Base-by-base conservation (phyloP, 2,329 filamentous ascomycete species). In the Exophiala alcalophila region DNA sequence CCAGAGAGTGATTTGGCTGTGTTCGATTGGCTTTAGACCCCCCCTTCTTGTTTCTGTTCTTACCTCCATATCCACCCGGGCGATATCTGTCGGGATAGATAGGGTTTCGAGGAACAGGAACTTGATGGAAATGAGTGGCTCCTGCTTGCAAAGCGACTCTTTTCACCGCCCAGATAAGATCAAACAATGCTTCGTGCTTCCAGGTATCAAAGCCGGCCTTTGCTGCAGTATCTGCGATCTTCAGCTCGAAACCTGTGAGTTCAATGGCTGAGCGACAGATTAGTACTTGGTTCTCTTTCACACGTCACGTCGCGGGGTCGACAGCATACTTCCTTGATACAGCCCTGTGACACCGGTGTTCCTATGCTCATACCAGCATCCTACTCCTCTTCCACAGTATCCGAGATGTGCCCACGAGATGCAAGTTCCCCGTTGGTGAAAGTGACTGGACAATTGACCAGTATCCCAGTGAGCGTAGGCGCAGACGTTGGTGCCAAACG, bases 31-130 rank as follows among this genome's bases (percentile, higher is more conserved):
- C 23, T 5, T 19, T 29, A 8, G 42, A 14, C 18, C 45, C 37
- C 19, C 43, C 42, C 38, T 47, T 53, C 25, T 34, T 47, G n/a
- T 29, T 54, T 15, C 43, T 50, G 19, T 53, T 55, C 24, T 51
- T 47, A 16, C 42, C 39, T n/a, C n/a, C n/a, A 14, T 29, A n/a
- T 2, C 44, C 44, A 14, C 35, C 40, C 3, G 54, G 52, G n/a
- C 54, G 47, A 48, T 55, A 55, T 35, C 47, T 44, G 27, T 56
- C 52, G 24, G 54, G 54, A 29, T 56, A 56, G 15, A 55, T 41
- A 10, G 49, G 35, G 26, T 47, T 8, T 15, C 19, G 35, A 20
- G 44, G 46, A 3, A 25, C 12, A 30, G 20, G 30, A 14, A 24
- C 4, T 16, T 11, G 16, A 21, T 21, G 23, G 14, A 27, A 23